Conservation (phyloP, 805 yeast species). For the Teunomyces stri region DNA sequence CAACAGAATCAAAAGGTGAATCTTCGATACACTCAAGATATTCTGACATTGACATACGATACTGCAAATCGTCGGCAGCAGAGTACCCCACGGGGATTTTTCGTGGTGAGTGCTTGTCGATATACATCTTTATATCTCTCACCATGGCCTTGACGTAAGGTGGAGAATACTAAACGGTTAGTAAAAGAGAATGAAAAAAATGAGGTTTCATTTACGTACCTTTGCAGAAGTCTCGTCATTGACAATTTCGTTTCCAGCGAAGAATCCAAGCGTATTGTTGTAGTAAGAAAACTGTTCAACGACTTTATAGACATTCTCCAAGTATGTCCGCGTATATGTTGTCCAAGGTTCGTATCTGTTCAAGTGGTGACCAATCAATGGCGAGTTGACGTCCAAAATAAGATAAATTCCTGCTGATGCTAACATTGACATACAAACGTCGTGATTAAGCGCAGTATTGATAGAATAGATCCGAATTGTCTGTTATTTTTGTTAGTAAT, state of each 20-base stretch:
- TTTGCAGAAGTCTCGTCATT: slow-evolving; percentile 74
- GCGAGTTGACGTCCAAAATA: slow-evolving; percentile 89
- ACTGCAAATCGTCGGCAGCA: slow-evolving; percentile 88
- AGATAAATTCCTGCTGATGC: slow-evolving; percentile 93
- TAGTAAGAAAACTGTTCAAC: slow-evolving; percentile 79
- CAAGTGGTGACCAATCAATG: slow-evolving; percentile 70
- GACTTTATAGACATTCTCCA: slow-evolving; percentile 73
- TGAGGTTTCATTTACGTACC: slow-evolving; percentile 9
- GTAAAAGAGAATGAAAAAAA: background rate
- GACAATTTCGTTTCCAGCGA: slow-evolving; percentile 89
- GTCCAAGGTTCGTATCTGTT: slow-evolving; percentile 95
- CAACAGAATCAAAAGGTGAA: slow-evolving; percentile 54
- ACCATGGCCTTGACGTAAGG: slow-evolving; percentile 73
- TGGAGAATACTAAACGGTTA: slow-evolving; percentile 48
- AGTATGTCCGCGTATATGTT: slow-evolving; percentile 66
- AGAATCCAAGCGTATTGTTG: slow-evolving; percentile 86
- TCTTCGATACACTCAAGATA: slow-evolving; percentile 75
- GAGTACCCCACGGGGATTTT: slow-evolving; percentile 89
- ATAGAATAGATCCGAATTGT: slow-evolving; percentile 86
- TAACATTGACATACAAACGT: slow-evolving; percentile 84
- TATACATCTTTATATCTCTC: slow-evolving; percentile 77
- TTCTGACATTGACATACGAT: slow-evolving; percentile 70
- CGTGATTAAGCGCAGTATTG: slow-evolving; percentile 80
- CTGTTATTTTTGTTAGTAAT: slow-evolving; percentile 21
- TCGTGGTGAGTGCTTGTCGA: slow-evolving; percentile 56